phyloP scores from a whole-genome alignment of 257 asterid genomes.

The Primulina tabacum region DNA sequence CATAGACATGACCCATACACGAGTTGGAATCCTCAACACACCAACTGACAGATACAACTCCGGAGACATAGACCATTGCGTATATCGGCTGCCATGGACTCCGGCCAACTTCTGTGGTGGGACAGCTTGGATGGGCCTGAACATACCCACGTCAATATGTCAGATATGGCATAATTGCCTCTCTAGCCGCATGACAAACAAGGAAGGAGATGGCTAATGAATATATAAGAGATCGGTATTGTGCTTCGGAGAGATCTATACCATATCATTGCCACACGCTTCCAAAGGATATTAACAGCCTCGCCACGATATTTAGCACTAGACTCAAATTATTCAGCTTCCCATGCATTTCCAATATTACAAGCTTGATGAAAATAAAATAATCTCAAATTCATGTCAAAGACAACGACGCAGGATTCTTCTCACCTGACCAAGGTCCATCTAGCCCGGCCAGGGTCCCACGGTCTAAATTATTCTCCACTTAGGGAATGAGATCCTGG shows the following conservation, averaged over 20 bases:
- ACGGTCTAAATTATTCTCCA: background rate
- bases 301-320: slow-evolving; percentile 34
- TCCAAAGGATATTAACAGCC: slow-evolving; percentile 52
- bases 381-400: slow-evolving; percentile 5
- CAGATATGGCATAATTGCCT: slow-evolving; percentile 59
- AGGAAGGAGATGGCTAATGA: slow-evolving; percentile 67
- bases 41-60: slow-evolving; percentile 63
- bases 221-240: slow-evolving; percentile 45
- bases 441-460: background rate
- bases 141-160: slow-evolving; percentile 77
- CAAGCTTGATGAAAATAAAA: slow-evolving; percentile 4
- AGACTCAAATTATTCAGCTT: slow-evolving; percentile 33
- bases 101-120: slow-evolving; percentile 59
- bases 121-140: slow-evolving; percentile 49
- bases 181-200: slow-evolving; percentile 74
- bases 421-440: no score
- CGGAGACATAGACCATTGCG: slow-evolving; percentile 71
- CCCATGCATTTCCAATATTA: slow-evolving; percentile 39
- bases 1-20: no score
- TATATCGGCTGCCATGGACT: slow-evolving; percentile 57
- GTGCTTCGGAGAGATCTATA: slow-evolving; percentile 43
- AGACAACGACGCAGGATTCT: background rate
- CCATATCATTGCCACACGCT: slow-evolving; percentile 62
- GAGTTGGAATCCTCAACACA: no score
- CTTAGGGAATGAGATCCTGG: background rate